Base-by-base conservation (phyloP, 257 asterid species). In the Rehmannia glutinosa region DNA sequence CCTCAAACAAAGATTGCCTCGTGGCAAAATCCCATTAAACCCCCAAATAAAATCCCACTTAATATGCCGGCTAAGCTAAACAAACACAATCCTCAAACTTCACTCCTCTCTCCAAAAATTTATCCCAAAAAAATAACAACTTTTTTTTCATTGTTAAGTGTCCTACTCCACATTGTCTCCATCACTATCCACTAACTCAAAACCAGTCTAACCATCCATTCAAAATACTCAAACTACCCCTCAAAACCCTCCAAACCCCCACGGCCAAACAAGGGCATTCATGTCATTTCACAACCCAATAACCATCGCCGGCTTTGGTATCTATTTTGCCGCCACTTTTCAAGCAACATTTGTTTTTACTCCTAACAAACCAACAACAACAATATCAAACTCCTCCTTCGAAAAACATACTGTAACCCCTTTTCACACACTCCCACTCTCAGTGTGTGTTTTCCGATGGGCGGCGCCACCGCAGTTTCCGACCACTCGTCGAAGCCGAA, bases 251-350 rank as follows among this genome's bases (percentile, higher is more conserved):
- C 39, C 50, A 47, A 45, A 12, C 42, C 8, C 5, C 1, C 15
- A 1, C 3, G 23, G n/a, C 20, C 45, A 2, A n/a, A n/a, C 5
- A 24, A 73, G 85, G 77, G 33, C 64, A 67, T 12, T 74, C 6
- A 1, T 2, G 92, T 84, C 73, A 81, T 45, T 78, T 33, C 54
- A 6, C 41, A 51, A 16, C 3, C 66, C 23, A n/a, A n/a, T n/a
- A n/a, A n/a, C n/a, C n/a, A n/a, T 72, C 65, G 95, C 96, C 91
- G 95, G 96, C 89, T 50, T 64, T 12, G 41, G 61, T 75, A 63
- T 77, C 89, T 81, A 72, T 47, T 49, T 82, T 87, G 87, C 95
- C 90, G 96, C 96, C 91, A 82, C 82, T 33, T 78, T 73, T 84
- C 66, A 73, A 75, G 87, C 59, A 68, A 75, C 59, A 64, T 75